phyloP scores from a whole-genome alignment of 352 stramenopile species.

The Elongisporangium prolatum region DNA sequence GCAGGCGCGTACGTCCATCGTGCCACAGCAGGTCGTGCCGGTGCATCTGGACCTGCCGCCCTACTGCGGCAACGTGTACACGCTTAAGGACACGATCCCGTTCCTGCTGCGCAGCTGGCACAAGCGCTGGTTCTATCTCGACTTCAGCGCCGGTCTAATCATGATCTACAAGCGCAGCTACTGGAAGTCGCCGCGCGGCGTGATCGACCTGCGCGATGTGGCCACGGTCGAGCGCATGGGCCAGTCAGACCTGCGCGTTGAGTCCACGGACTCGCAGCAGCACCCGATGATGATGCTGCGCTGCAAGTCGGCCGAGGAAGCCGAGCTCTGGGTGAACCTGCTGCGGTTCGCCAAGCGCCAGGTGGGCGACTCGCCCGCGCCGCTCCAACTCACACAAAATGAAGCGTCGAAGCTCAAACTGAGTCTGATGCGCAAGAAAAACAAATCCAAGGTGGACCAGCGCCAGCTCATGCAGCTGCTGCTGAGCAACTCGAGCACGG shows the following conservation, averaged over 20 bases:
- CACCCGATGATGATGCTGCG: constrained; percentile 58
- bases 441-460: no score
- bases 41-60: constrained; percentile 47
- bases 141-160: constrained; percentile 65
- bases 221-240: constrained; percentile 66
- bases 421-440: no score
- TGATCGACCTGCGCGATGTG: constrained; percentile 66
- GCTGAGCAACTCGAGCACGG: no score
- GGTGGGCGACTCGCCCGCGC: constrained; percentile 14
- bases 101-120: constrained; percentile 74
- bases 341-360: constrained; percentile 60
- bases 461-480: no score
- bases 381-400: background rate
- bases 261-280: constrained; percentile 38
- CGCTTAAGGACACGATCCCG: constrained; percentile 72
- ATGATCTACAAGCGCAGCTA: constrained; percentile 85
- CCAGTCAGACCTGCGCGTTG: constrained; percentile 58
- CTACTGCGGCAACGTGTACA: constrained; percentile 72
- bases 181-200: constrained; percentile 69
- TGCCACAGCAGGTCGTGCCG: constrained; percentile 18
- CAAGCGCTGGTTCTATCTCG: constrained; percentile 81
- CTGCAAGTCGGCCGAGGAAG: constrained; percentile 46
- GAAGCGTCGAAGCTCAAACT: no score
- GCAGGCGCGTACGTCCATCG: constrained; percentile 20
- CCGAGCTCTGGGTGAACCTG: constrained; percentile 72